Evolutionary conservation across 192 early-diverging fungal genomes (phyloP).

Genomic region (Globomyces pollinis-pini): DNA sequence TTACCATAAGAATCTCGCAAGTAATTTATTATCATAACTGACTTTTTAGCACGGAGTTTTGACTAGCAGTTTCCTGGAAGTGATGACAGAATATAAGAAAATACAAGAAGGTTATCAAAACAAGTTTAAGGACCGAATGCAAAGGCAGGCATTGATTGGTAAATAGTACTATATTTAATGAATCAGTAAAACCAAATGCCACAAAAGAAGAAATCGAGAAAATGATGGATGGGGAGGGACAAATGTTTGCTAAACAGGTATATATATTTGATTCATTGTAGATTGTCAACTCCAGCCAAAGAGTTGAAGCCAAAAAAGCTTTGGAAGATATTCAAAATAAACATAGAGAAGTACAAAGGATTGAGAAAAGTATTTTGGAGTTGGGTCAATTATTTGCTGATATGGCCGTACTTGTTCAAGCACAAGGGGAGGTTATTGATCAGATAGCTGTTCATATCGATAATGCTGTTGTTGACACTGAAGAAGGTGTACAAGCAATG

Average conservation of each 20-base stretch:
- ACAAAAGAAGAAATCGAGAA: constrained; percentile 66
- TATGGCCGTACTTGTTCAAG: constrained; percentile 73
- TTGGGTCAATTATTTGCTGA: constrained; percentile 83
- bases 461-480: constrained; percentile 51
- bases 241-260: constrained; percentile 79
- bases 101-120: constrained; percentile 73
- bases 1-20: constrained; percentile 34
- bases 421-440: constrained; percentile 65
- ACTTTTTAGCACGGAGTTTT: constrained; percentile 37
- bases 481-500: constrained; percentile 54
- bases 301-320: constrained; percentile 63
- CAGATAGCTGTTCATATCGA: constrained; percentile 62
- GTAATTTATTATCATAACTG: constrained; percentile 2
- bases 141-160: constrained; percentile 80
- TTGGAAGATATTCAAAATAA: constrained; percentile 75
- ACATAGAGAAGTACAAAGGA: constrained; percentile 79
- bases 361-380: constrained; percentile 84
- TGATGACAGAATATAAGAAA: constrained; percentile 66
- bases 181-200: constrained; percentile 71
- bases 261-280: constrained; percentile 11
- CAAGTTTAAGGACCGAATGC: constrained; percentile 76
- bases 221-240: constrained; percentile 64
- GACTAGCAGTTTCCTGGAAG: constrained; percentile 48
- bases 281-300: constrained; percentile 64
- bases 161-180: constrained; percentile 6